A percentile compares a stretch with the other conserved stretches of the same genome.
Evolutionary conservation across 495 filamentous ascomycete species (phyloP).

Genomic region (Aspergillus asperescens): DNA sequence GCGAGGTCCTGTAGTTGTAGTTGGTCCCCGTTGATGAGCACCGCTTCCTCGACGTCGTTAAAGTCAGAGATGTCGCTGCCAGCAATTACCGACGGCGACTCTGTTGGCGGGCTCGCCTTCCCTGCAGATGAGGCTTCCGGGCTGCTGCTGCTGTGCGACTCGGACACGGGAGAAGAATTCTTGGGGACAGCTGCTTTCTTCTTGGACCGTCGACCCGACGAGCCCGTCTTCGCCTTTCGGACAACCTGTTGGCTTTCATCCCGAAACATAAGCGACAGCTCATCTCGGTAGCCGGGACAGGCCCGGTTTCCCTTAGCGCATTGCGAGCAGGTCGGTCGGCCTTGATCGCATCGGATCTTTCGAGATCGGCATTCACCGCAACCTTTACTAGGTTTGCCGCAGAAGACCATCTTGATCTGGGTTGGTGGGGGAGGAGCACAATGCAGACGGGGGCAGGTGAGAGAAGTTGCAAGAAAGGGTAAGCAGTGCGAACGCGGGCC

Average conservation of each 20-base stretch:
- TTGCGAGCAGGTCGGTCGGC: slow-evolving; percentile 59
- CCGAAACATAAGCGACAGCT: slow-evolving; percentile 65
- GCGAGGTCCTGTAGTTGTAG: neutral
- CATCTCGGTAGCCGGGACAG: slow-evolving; percentile 68
- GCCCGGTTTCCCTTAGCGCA: slow-evolving; percentile 59
- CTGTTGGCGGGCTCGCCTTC: neutral
- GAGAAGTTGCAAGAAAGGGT: slow-evolving; percentile 14
- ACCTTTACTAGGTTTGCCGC: slow-evolving; percentile 66
- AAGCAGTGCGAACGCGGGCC: slow-evolving; percentile 18
- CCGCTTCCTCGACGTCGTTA: slow-evolving; percentile 17
- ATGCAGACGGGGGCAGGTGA: neutral
- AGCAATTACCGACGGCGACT: neutral
- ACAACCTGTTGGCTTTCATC: slow-evolving; percentile 66
- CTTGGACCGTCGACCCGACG: slow-evolving; percentile 19
- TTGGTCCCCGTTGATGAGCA: slow-evolving; percentile 5
- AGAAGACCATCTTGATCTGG: slow-evolving; percentile 57
- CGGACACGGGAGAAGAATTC: neutral
- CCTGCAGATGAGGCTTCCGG: slow-evolving; percentile 2
- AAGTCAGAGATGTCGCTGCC: slow-evolving; percentile 14
- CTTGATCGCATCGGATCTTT: slow-evolving; percentile 64
- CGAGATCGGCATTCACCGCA: slow-evolving; percentile 67
- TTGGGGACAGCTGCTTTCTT: neutral
- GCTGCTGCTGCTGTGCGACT: slow-evolving; percentile 7
- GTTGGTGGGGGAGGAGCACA: neutral
- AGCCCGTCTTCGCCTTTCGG: slow-evolving; percentile 52